Evolutionary conservation across 2,329 filamentous ascomycete genomes (phyloP).

Genomic region (Diaporthe capsici): DNA sequence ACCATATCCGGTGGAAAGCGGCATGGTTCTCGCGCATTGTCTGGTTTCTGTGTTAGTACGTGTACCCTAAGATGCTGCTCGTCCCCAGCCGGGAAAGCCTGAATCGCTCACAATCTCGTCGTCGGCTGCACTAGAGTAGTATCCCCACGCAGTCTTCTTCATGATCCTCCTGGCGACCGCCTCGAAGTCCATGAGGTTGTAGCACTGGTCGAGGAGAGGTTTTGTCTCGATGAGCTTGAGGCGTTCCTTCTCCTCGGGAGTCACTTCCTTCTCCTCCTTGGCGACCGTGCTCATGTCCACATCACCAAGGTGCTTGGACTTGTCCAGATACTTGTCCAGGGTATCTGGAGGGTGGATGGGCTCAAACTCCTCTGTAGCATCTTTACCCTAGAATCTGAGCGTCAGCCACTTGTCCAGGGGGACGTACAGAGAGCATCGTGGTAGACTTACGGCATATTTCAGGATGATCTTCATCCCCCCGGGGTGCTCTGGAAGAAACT

Average conservation of each 20-base stretch:
- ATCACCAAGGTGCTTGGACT: constrained; percentile 87
- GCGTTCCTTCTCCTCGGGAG: constrained; percentile 73
- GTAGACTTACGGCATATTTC: constrained; percentile 80
- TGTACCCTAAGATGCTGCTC: background rate
- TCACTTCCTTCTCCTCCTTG: constrained; percentile 76
- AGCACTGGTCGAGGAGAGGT: constrained; percentile 88
- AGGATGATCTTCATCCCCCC: constrained; percentile 94
- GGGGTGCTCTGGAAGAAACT: constrained; percentile 92
- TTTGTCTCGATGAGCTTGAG: constrained; percentile 81
- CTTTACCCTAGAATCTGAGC: constrained; percentile 76
- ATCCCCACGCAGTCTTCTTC: constrained; percentile 98
- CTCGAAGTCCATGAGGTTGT: constrained; percentile 96
- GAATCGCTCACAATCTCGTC: constrained; percentile 80
- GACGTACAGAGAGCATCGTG: too few relatives aligned
- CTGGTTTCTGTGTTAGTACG: constrained; percentile 57
- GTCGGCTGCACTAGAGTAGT: constrained; percentile 94
- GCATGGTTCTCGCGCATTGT: constrained; percentile 96
- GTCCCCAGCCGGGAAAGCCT: background rate
- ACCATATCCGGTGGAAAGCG: constrained; percentile 98
- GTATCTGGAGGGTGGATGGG: constrained; percentile 92
- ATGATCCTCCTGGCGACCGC: constrained; percentile 89
- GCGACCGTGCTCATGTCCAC: constrained; percentile 86
- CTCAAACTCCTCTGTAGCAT: constrained; percentile 92
- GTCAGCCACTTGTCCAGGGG: background rate
- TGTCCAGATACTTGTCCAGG: constrained; percentile 85